Conservation (phyloP, 2,329 filamentous ascomycete species). For the Penicillium brevicompactum region DNA sequence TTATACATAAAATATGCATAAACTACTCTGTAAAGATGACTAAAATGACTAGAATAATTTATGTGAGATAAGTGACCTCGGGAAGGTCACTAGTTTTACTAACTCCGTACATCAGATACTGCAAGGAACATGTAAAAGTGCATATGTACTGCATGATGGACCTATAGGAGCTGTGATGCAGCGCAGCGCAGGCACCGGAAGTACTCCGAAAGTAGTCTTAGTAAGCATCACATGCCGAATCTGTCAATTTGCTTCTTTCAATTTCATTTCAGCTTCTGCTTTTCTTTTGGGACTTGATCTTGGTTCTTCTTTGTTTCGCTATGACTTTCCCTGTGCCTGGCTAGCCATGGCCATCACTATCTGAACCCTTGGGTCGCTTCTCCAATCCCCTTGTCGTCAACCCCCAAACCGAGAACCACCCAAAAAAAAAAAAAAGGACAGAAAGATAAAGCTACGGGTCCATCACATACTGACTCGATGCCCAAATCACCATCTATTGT, state of each 20-base stretch:
- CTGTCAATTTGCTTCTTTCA: not conserved
- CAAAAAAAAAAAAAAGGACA: not conserved
- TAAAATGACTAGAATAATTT: too few relatives aligned
- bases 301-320: not conserved
- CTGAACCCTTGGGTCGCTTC: not conserved
- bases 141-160: too few relatives aligned
- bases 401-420: not conserved
- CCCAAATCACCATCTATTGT: conserved; percentile 44
- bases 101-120: too few relatives aligned
- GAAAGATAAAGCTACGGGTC: not conserved
- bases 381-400: not conserved
- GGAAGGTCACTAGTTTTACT: too few relatives aligned
- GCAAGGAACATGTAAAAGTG: too few relatives aligned
- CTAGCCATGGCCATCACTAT: not conserved
- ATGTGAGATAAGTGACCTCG: too few relatives aligned
- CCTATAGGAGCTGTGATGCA: too few relatives aligned
- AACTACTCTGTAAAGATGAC: too few relatives aligned
- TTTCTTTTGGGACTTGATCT: not conserved
- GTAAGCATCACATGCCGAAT: conserved; percentile 10
- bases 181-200: not conserved
- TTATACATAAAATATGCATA: too few relatives aligned
- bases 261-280: not conserved
- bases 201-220: not conserved
- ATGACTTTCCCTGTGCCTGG: conserved; percentile 1
- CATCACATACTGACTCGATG: conserved; percentile 25